Evolutionary conservation across 257 asterid genomes (phyloP).

Genomic region (Primulina huaijiensis): DNA sequence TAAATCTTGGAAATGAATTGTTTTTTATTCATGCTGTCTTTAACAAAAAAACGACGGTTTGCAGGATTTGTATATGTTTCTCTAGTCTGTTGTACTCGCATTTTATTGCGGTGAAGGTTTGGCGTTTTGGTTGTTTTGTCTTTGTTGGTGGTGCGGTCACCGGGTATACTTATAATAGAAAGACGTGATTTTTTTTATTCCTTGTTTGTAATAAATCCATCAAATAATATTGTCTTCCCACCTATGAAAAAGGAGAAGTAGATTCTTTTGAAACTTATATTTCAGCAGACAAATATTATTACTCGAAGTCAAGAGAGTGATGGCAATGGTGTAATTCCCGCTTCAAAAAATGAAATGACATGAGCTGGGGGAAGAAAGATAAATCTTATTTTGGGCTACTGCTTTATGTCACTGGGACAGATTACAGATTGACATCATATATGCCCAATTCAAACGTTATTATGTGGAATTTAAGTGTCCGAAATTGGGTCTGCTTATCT

Average conservation of each 20-base stretch:
- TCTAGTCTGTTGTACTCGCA: neutral
- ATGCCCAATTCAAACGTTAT: conserved; percentile 74
- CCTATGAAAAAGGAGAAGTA: neutral
- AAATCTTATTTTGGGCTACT: neutral
- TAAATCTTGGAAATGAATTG: conserved; percentile 1
- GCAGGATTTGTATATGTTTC: no score
- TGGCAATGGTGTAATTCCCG: neutral
- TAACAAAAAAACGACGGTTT: neutral
- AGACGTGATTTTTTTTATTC: neutral
- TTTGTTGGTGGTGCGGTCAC: no score
- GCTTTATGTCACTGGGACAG: conserved; percentile 77
- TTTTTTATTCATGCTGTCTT: neutral
- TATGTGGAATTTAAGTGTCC: conserved; percentile 86
- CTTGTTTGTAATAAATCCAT: neutral
- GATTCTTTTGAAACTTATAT: no score
- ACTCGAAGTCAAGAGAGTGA: neutral
- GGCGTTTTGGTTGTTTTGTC: no score
- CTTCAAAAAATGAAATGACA: neutral
- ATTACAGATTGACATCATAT: conserved; percentile 75
- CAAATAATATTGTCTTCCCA: neutral
- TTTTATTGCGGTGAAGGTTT: no score
- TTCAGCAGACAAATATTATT: neutral
- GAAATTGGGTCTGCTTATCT: conserved; percentile 86
- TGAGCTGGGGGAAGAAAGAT: neutral
- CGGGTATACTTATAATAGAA: neutral